These are phyloP conservation scores for Phymatotrichopsis omnivora DNA, from an alignment of 2,329 filamentous ascomycete species.

Conservation along the genomic window DNA sequence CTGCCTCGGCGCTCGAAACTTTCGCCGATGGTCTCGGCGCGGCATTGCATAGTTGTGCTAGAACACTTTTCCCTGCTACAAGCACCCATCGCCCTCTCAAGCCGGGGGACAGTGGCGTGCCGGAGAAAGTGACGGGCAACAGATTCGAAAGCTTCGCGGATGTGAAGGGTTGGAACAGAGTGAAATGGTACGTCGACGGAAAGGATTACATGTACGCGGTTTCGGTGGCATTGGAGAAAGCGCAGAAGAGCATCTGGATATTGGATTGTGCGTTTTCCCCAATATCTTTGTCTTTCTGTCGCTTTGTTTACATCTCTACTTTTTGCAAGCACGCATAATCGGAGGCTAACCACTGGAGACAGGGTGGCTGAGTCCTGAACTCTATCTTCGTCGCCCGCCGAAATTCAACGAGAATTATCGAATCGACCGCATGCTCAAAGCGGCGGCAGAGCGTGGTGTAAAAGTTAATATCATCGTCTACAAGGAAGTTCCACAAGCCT, in stretches of 20 bases:
- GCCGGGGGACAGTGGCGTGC: slow-evolving; percentile 11
- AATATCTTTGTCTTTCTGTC: not conserved
- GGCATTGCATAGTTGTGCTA: slow-evolving; percentile 23
- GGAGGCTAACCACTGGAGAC: slow-evolving; percentile 5
- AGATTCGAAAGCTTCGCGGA: slow-evolving; percentile 62
- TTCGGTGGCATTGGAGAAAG: slow-evolving; percentile 65
- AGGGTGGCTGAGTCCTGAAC: slow-evolving; percentile 74
- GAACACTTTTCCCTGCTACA: slow-evolving; percentile 25
- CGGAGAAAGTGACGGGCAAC: slow-evolving; percentile 34
- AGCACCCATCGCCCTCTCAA: slow-evolving; percentile 16
- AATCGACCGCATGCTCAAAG: slow-evolving; percentile 69
- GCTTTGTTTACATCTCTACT: too few relatives aligned
- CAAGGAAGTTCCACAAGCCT: slow-evolving; percentile 75
- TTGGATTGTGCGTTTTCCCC: slow-evolving; percentile 50
- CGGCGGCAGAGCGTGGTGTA: slow-evolving; percentile 74
- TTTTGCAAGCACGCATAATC: too few relatives aligned
- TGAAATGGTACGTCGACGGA: slow-evolving; percentile 82
- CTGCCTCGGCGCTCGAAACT: slow-evolving; percentile 10
- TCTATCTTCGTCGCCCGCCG: slow-evolving; percentile 72
- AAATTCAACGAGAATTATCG: slow-evolving; percentile 66
- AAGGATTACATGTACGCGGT: slow-evolving; percentile 81
- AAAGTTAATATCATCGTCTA: slow-evolving; percentile 80
- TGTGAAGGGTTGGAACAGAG: slow-evolving; percentile 57
- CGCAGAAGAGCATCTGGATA: slow-evolving; percentile 70
- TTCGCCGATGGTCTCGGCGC: slow-evolving; percentile 21